Base-by-base conservation (phyloP, 345 rosid species). In the Hypericum androsaemum region DNA sequence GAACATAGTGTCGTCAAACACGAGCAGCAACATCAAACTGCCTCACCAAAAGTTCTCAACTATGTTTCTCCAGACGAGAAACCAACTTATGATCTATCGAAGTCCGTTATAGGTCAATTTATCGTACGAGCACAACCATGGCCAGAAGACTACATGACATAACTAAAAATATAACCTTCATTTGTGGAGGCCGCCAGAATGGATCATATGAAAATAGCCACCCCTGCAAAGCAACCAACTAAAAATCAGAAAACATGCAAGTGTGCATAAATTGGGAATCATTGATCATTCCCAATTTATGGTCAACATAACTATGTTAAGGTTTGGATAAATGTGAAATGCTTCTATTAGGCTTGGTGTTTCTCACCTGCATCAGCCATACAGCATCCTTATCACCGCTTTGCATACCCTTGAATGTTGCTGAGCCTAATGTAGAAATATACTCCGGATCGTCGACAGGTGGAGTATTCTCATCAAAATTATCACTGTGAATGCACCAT, bases 131-230 rank as follows among this genome's bases (percentile, higher is more conserved):
- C 32, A 46, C 22, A 12, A 14, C 2, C 15, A 46, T 46, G 50
- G 8, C 22, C 17, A 46, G 8, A 0, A 46, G n/a, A n/a, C n/a
- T 46, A 14, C 22, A 13, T 13, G 22, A 46, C 50, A 46, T 46
- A 0, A 13, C 32, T 1, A 22, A 22, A 40, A 55, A n/a, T n/a
- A 22, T 39, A 40, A 83, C 89, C 84, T 80, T 83, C 86, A 74
- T 77, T 70, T 83, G 86, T 42, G 80, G 77, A 59, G 86, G 89
- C 71, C 75, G 74, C 86, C 89, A 83, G 64, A 83, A 83, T 47
- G 86, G 83, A 72, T 83, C 89, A 58, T 83, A 75, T 49, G 84
- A 77, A 62, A 83, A 83, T 55, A 83, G 67, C 89, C 89, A 83
- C 7, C 89, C 89, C 89, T 83, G 53, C 43, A 60, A 42, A 48